Evolutionary conservation across 257 asterid species (phyloP), one percentile per base, ranked within the genome.

Genomic region (Nyctanthes arbortristis): DNA sequence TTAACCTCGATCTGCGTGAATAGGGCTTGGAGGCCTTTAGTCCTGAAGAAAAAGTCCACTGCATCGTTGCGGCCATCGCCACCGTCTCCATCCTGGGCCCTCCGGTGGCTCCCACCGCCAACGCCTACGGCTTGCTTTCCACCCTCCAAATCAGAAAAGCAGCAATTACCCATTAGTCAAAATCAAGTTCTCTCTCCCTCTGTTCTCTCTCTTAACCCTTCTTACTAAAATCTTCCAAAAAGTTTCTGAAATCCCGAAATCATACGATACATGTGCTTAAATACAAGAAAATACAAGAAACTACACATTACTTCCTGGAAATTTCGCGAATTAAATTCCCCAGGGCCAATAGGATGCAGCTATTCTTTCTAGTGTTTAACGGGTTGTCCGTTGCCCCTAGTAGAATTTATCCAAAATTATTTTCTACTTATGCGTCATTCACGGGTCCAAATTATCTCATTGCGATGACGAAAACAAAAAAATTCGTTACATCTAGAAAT

Each of bases 91-190:
- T 25, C 56, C 67, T 62, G 84, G 76, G 77, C 56, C 71, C 24
- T 9, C 6, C 13, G 60, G 60, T 78, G 73, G 63, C 31, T 69
- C 65, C 69, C 70, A 43, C 65, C 58, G 29, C 73, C 69, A 54
- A 76, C 81, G 0, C 84, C 95, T 16, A 88, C 66, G 14, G 91
- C 96, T 65, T 90, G 96, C 76, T 85, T 68, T 14, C 96, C 96
- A 57, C 96, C 95, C 55, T 81, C 74, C 55, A 85, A 84, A 75
- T 87, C 96, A 2, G 95, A 85, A 11, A 70, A 65, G 70, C n/a
- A n/a, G n/a, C 89, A 86, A 45, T 80, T 83, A 13, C 93, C 95
- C 91, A 90, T 89, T 9, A 7, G 7, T 52, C 13, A 20, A 31
- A 24, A 52, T 8, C 31, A 24, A 52, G 9, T 2, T 35, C 4